These are phyloP conservation scores for Paramecium biaurelia DNA, from an alignment of 73 alveolate genomes.

Conservation along the genomic window DNA sequence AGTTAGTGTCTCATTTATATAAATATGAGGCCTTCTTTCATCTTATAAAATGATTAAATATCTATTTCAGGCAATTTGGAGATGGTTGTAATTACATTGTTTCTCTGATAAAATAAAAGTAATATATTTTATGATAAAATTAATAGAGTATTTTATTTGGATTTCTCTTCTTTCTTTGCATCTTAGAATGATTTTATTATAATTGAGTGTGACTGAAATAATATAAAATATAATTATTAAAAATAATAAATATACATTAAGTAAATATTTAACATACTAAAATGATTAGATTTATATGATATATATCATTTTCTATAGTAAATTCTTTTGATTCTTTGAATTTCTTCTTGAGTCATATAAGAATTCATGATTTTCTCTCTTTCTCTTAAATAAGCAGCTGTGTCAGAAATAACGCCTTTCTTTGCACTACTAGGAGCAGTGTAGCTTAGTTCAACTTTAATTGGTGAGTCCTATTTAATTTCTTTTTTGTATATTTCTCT, in stretches of 20 bases:
- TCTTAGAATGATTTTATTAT: no score
- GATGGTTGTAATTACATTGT: no score
- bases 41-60: no score
- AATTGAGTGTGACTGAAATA: no score
- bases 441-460: not conserved
- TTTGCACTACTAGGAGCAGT: not conserved
- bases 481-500: not conserved
- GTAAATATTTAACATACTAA: not conserved
- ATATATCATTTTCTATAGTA: constrained; percentile 8
- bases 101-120: no score
- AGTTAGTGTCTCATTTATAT: no score
- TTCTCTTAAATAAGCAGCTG: constrained; percentile 31
- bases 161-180: no score
- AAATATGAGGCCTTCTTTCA: no score
- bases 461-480: not conserved
- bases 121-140: no score
- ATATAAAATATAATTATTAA: no score
- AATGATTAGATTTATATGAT: not conserved
- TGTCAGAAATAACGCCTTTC: not conserved
- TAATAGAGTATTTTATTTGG: no score
- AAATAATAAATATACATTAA: not conserved
- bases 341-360: not conserved
- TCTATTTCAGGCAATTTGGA: no score
- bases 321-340: not conserved
- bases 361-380: constrained; percentile 27